Percentiles rank a stretch among this genome's conserved stretches.
Evolutionary conservation across 2,329 filamentous ascomycete species (phyloP).

Genomic region (Paramyrothecium roridum): DNA sequence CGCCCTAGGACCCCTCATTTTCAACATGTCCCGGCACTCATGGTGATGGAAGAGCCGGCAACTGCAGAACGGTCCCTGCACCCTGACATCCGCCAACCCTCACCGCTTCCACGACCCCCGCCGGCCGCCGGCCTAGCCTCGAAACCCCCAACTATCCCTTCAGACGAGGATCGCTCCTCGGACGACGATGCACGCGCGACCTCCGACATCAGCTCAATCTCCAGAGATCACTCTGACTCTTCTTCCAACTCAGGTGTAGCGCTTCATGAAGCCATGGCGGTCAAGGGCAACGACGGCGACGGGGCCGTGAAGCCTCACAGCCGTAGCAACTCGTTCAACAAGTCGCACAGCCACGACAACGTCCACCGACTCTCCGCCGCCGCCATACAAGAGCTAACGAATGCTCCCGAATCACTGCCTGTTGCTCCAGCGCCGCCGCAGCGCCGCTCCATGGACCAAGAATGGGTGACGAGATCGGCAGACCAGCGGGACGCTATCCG

Average conservation of each 20-base stretch:
- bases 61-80: neutral
- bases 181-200: slow-evolving; percentile 22
- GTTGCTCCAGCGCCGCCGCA: slow-evolving; percentile 38
- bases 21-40: neutral
- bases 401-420: slow-evolving; percentile 56
- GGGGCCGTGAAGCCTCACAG: slow-evolving; percentile 14
- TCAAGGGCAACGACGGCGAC: slow-evolving; percentile 5
- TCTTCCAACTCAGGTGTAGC: slow-evolving; percentile 26
- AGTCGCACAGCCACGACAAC: slow-evolving; percentile 33
- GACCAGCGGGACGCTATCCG: slow-evolving; percentile 27
- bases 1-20: neutral
- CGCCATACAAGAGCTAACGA: slow-evolving; percentile 56
- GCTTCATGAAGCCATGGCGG: slow-evolving; percentile 14
- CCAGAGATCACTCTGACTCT: slow-evolving; percentile 14
- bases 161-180: slow-evolving; percentile 26
- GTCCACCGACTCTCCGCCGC: slow-evolving; percentile 54
- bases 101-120: slow-evolving; percentile 3
- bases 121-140: neutral
- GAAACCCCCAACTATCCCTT: slow-evolving; percentile 17
- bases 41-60: slow-evolving; percentile 1
- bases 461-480: slow-evolving; percentile 21
- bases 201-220: slow-evolving; percentile 13
- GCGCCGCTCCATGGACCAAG: slow-evolving; percentile 35
- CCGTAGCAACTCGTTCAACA: slow-evolving; percentile 25
- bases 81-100: neutral